Evolutionary conservation across 306 rosid genomes (phyloP), one percentile per base, ranked within the genome.

Genomic region (Sicyos edulis): DNA sequence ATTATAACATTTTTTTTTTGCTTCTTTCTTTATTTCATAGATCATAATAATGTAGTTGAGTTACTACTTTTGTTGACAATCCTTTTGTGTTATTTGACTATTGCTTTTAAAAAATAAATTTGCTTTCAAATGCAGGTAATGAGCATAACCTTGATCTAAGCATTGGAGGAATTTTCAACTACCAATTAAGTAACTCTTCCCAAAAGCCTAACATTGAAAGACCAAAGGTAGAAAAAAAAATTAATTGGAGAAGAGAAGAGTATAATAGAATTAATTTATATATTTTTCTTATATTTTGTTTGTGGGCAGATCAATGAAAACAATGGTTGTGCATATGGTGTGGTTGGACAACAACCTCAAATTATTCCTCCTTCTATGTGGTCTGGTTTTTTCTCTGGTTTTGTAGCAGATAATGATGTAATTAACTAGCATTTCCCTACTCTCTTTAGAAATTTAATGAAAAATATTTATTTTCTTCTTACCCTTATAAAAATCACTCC

Each of bases 91-190:
- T n/a, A n/a, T n/a, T n/a, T n/a, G n/a, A 29, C 32, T 29, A 29
- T 29, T 29, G 1, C 32, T 0, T 11, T 56, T 20, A 60, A 7
- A 8, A 26, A 61, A 29, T 34, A 24, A 34, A 20, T 0, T 63
- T 69, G 10, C 10, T 56, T 57, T 22, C n/a, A 50, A 78, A 53
- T 74, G 59, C 77, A 85, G 86, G 78, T 21, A 70, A 71, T 65
- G 82, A 73, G 8, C 83, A 85, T 74, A 74, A 82, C 72, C 89
- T 85, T 76, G 89, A 85, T 76, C 57, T 85, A n/a, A 82, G 80
- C 70, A 84, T 85, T 10, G 86, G 89, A 62, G 75, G 69, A 20
- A 76, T 51, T 54, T 51, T 75, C 74, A 70, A 34, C 59, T 78
- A 60, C 77, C 70, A 59, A 71, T 34, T 15, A 29, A 26, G 44